Conservation (phyloP, 495 filamentous ascomycete genomes). For the Lentithecium fluviatile region DNA sequence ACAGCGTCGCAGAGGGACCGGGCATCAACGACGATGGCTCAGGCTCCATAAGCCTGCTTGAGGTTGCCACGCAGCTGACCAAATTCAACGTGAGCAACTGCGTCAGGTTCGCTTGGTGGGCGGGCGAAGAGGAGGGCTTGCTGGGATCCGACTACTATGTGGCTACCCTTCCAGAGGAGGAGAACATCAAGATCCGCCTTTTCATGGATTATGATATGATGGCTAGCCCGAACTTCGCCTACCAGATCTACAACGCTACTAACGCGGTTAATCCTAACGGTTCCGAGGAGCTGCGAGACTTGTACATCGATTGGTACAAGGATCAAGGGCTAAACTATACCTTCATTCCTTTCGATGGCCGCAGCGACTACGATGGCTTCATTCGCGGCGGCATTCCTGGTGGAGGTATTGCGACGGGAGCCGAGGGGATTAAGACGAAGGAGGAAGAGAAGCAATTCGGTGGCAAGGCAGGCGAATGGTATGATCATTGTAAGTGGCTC, state of each 20-base stretch:
- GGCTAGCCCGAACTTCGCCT: constrained; percentile 69
- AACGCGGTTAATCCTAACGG: constrained; percentile 62
- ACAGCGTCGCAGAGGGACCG: constrained; percentile 62
- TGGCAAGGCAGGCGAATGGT: constrained; percentile 58
- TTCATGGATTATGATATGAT: constrained; percentile 83
- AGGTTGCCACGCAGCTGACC: constrained; percentile 60
- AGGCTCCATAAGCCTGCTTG: constrained; percentile 62
- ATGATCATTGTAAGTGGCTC: too few relatives aligned
- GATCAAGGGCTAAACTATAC: constrained; percentile 48
- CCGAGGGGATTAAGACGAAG: constrained; percentile 64
- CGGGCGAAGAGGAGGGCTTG: constrained; percentile 66
- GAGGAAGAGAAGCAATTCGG: constrained; percentile 60
- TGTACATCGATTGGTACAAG: constrained; percentile 63
- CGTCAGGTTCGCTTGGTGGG: constrained; percentile 70
- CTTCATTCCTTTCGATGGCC: constrained; percentile 60
- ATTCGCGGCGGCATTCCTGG: constrained; percentile 61
- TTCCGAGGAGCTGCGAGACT: constrained; percentile 59
- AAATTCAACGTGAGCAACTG: constrained; percentile 61
- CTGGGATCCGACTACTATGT: constrained; percentile 66
- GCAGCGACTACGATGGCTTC: constrained; percentile 71
- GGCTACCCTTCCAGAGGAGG: constrained; percentile 47
- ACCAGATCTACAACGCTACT: constrained; percentile 67
- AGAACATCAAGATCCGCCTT: constrained; percentile 59
- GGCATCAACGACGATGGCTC: constrained; percentile 72
- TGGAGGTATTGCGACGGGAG: constrained; percentile 70